Conservation (phyloP, 257 asterid genomes). For the Verbena officinalis region DNA sequence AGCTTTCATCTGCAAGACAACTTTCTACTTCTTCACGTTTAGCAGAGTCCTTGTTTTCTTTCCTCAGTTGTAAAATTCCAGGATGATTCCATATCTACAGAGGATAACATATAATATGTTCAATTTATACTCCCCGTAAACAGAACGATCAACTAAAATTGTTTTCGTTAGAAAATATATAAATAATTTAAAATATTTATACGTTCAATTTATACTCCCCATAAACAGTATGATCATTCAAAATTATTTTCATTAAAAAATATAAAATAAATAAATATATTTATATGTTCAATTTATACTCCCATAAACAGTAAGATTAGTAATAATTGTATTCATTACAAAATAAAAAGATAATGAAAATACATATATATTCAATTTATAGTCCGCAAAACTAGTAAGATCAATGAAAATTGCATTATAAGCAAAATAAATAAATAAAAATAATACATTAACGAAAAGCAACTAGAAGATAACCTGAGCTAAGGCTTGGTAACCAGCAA, state of each 20-base stretch:
- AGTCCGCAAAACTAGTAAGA: too few species aligned
- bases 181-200: background rate
- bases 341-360: too few species aligned
- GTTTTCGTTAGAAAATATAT: background rate
- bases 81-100: conserved; percentile 99
- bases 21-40: conserved; percentile 76
- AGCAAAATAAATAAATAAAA: conserved; percentile 5
- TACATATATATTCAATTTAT: too few species aligned
- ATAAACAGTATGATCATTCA: too few species aligned
- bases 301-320: conserved; percentile 7
- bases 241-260: too few species aligned
- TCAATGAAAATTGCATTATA: conserved; percentile 14
- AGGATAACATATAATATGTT: conserved; percentile 18
- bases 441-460: too few species aligned
- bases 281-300: conserved; percentile 16
- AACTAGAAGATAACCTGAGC: conserved; percentile 71
- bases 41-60: conserved; percentile 66
- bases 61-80: conserved; percentile 86
- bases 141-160: too few species aligned
- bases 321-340: background rate
- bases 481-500: conserved; percentile 96
- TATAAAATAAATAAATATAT: conserved; percentile 10
- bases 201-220: too few species aligned
- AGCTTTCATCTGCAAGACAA: conserved; percentile 73
- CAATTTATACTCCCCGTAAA: conserved; percentile 10